phyloP scores from a whole-genome alignment of 805 yeast species.

The Zygoascus flipseniorum region DNA sequence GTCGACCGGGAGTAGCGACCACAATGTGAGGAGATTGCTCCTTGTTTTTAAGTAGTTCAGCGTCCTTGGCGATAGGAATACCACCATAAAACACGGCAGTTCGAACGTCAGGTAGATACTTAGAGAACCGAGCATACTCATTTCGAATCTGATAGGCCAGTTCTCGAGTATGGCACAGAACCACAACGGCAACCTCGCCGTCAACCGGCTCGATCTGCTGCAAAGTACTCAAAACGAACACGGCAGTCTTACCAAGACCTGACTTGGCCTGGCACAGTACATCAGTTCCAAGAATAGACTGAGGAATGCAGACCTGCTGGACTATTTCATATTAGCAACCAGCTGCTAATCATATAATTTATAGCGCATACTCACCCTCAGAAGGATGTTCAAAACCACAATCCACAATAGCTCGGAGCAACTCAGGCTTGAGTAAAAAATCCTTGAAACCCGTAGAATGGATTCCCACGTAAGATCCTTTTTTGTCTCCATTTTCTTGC shows the following conservation, averaged over 20 bases:
- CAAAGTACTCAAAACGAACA: slow-evolving; percentile 87
- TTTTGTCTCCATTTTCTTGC: slow-evolving; percentile 51
- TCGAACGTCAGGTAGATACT: slow-evolving; percentile 95
- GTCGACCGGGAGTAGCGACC: slow-evolving; percentile 98
- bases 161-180: slow-evolving; percentile 97
- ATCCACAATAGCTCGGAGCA: slow-evolving; percentile 94
- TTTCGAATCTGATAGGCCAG: slow-evolving; percentile 96
- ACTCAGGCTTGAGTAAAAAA: slow-evolving; percentile 91
- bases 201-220: slow-evolving; percentile 97
- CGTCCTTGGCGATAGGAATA: slow-evolving; percentile 74
- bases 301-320: slow-evolving; percentile 97
- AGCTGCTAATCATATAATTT: neutral
- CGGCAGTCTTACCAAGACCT: slow-evolving; percentile 99
- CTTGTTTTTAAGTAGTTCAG: slow-evolving; percentile 79
- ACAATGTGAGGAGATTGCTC: slow-evolving; percentile 94
- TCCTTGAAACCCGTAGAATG: slow-evolving; percentile 99
- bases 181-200: slow-evolving; percentile 92
- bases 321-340: slow-evolving; percentile 37
- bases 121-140: slow-evolving; percentile 94
- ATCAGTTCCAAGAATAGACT: slow-evolving; percentile 94
- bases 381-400: slow-evolving; percentile 99
- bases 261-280: slow-evolving; percentile 99
- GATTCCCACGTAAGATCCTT: slow-evolving; percentile 96
- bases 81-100: slow-evolving; percentile 98
- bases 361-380: slow-evolving; percentile 67